Evolutionary conservation across 192 early-diverging fungal genomes (phyloP).

Genomic region (Funneliformis geosporum): DNA sequence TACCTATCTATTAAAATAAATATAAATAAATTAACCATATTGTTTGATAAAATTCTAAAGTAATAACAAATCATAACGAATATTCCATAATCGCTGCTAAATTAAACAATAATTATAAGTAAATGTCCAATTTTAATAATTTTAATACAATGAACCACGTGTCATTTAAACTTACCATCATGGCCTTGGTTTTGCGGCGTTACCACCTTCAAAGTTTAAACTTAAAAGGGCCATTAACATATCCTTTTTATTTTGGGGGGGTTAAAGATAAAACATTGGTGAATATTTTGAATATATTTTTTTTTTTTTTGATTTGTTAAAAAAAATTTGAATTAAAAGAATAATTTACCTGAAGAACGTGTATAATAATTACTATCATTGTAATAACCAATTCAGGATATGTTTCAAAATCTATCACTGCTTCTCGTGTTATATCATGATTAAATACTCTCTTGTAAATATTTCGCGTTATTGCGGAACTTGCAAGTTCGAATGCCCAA

Average conservation of each 20-base stretch:
- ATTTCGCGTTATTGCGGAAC: constrained; percentile 60
- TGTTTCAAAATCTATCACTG: constrained; percentile 64
- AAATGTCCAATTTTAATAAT: too few relatives aligned
- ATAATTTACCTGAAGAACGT: constrained; percentile 59
- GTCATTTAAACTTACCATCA: neutral
- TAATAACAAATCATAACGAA: too few relatives aligned
- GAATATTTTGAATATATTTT: neutral
- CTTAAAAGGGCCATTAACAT: constrained; percentile 17
- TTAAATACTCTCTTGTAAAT: constrained; percentile 60
- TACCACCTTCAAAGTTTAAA: constrained; percentile 21
- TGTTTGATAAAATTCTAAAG: too few relatives aligned
- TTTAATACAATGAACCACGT: too few relatives aligned
- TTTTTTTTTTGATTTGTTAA: too few relatives aligned
- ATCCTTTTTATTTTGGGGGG: neutral
- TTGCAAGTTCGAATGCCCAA: constrained; percentile 68
- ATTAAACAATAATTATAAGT: too few relatives aligned
- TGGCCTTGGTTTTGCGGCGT: neutral
- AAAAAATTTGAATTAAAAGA: too few relatives aligned
- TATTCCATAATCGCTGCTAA: too few relatives aligned
- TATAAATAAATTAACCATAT: too few relatives aligned
- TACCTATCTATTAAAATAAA: too few relatives aligned
- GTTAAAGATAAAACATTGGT: too few relatives aligned
- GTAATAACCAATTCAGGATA: constrained; percentile 69
- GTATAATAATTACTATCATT: constrained; percentile 68
- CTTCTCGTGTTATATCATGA: constrained; percentile 63